Base-by-base conservation (phyloP, 306 rosid species). In the Trifolium pratense region DNA sequence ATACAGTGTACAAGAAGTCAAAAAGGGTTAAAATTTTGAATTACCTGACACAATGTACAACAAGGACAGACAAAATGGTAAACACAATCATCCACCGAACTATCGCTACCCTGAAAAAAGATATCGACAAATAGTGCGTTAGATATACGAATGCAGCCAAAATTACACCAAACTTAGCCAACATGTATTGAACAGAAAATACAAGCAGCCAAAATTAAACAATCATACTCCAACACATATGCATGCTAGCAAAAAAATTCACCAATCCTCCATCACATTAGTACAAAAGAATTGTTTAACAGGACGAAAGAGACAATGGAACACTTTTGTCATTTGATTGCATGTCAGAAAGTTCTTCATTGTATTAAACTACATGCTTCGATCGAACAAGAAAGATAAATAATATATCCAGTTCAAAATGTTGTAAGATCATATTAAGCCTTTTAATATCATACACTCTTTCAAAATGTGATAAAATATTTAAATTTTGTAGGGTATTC, bases 1-100 rank as follows among this genome's bases (percentile, higher is more conserved):
- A 57, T 23, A 23, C 3, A 6, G 62, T 11, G 62, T 12, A 25
- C 63, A 13, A 57, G n/a, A 55, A 55, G 68, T 20, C 16, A 34
- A 29, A 63, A 52, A 65, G 63, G 73, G 11, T 70, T 7, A 21
- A 60, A 43, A 74, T 65, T 64, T 65, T 59, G 69, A 70, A 57
- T 70, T 6, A 84, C 87, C 87, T 84, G 87, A 32, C 87, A 84
- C 55, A 84, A 59, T 25, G 87, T 80, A 71, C 87, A 84, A 36
- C 87, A 84, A 58, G 87, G 87, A 74, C 87, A 84, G 62, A 84
- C 21, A 71, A 84, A 75, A 80, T 84, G 85, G 81, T 64, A 78
- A 25, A 53, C 31, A 8, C 78, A 84, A 75, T 84, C 87, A 16
- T 84, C 87, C 73, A 84, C 39, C 43, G 66, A 64, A 70, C 81